These are phyloP conservation scores for Thuja plicata DNA, from an alignment of 83 land plant species.

Conservation along the genomic window DNA sequence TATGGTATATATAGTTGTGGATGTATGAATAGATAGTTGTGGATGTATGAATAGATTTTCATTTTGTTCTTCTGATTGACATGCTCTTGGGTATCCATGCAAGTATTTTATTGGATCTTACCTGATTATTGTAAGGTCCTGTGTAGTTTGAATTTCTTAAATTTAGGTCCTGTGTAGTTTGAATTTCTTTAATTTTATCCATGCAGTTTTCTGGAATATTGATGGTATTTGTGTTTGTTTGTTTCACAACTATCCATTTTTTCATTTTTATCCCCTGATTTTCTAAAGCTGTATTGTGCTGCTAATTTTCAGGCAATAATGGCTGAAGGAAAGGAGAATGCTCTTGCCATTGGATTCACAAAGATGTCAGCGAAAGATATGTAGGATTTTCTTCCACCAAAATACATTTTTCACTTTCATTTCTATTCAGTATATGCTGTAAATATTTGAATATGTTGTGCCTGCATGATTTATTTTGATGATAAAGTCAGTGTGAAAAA, in stretches of 20 bases:
- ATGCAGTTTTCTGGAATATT: not conserved
- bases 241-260: not conserved
- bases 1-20: not conserved
- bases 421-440: not conserved
- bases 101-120: conserved; percentile 9
- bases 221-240: not conserved
- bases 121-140: not conserved
- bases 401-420: not conserved
- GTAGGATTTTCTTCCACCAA: conserved; percentile 44
- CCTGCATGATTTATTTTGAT: not conserved
- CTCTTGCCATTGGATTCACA: conserved; percentile 97
- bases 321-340: conserved; percentile 99
- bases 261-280: not conserved
- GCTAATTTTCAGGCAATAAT: conserved; percentile 76
- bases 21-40: not conserved
- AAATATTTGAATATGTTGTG: not conserved
- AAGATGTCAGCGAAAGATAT: conserved; percentile 98
- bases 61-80: not conserved
- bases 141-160: not conserved
- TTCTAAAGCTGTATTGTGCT: not conserved
- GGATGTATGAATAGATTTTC: not conserved
- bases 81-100: not conserved
- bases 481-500: not conserved
- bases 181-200: not conserved
- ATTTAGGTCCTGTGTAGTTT: not conserved